Conservation (phyloP, 257 asterid genomes). For the Prunella vulgaris region DNA sequence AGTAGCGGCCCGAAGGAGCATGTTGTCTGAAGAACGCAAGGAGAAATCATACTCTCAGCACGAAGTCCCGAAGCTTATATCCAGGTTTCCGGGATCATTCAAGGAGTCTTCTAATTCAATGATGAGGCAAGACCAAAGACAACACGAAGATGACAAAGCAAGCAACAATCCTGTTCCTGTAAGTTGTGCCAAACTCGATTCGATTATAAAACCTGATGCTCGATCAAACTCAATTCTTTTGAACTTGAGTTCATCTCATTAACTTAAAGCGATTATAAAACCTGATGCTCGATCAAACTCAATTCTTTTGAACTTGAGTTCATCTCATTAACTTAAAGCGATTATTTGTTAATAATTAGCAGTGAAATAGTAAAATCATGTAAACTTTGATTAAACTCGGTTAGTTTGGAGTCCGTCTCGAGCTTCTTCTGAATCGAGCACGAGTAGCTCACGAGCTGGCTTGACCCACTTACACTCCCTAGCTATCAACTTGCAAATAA, state of each 20-base stretch:
- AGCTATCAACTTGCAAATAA: not conserved
- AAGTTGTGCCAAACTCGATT: slow-evolving; percentile 22
- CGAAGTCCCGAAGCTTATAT: slow-evolving; percentile 63
- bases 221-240: too few species aligned
- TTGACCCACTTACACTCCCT: not conserved
- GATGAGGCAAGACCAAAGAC: slow-evolving; percentile 45
- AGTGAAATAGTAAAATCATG: not conserved
- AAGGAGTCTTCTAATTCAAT: slow-evolving; percentile 68
- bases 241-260: too few species aligned
- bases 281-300: too few species aligned
- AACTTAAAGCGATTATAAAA: too few species aligned
- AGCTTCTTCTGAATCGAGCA: not conserved
- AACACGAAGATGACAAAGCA: slow-evolving; percentile 48
- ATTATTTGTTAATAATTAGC: not conserved
- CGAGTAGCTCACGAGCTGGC: not conserved
- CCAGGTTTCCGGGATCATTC: slow-evolving; percentile 82
- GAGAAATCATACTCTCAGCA: slow-evolving; percentile 54
- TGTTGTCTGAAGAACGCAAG: slow-evolving; percentile 61
- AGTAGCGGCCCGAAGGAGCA: slow-evolving; percentile 78
- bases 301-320: too few species aligned
- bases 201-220: not conserved
- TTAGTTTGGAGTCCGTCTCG: not conserved
- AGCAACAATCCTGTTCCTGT: slow-evolving; percentile 59
- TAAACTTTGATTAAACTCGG: not conserved
- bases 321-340: too few species aligned